phyloP scores from a whole-genome alignment of 2,329 filamentous ascomycete genomes.

The Colletotrichum melonis region DNA sequence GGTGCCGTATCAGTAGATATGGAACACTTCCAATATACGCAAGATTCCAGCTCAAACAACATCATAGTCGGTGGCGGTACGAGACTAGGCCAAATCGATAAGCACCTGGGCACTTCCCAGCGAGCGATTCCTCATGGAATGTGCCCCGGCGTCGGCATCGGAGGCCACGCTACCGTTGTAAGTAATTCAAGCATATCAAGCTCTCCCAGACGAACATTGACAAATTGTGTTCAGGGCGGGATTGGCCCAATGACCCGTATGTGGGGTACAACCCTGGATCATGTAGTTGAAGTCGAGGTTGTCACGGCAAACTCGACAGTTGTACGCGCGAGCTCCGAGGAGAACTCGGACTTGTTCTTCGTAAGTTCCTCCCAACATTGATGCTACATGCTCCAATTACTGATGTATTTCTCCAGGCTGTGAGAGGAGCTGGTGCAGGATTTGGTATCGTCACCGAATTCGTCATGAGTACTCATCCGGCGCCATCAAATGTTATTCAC shows the following conservation, averaged over 20 bases:
- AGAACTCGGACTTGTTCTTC: constrained; percentile 44
- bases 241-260: constrained; percentile 67
- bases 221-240: constrained; percentile 55
- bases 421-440: constrained; percentile 52
- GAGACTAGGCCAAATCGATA: constrained; percentile 61
- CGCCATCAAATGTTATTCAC: constrained; percentile 58
- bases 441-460: constrained; percentile 46
- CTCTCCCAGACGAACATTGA: background rate
- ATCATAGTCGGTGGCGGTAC: constrained; percentile 66
- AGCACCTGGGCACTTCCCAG: constrained; percentile 58
- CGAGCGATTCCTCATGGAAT: constrained; percentile 70
- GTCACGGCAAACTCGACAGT: constrained; percentile 43
- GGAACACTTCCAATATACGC: constrained; percentile 62
- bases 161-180: constrained; percentile 68
- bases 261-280: constrained; percentile 68
- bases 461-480: constrained; percentile 46
- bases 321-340: constrained; percentile 32
- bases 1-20: constrained; percentile 66
- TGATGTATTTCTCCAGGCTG: constrained; percentile 26
- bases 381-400: background rate
- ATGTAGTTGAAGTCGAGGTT: constrained; percentile 56
- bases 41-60: constrained; percentile 59
- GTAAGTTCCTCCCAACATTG: background rate
- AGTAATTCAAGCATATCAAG: constrained; percentile 35
- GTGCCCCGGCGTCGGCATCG: constrained; percentile 67